phyloP scores from a whole-genome alignment of 2,329 filamentous ascomycete species.

The Trichocomaceae sp. region DNA sequence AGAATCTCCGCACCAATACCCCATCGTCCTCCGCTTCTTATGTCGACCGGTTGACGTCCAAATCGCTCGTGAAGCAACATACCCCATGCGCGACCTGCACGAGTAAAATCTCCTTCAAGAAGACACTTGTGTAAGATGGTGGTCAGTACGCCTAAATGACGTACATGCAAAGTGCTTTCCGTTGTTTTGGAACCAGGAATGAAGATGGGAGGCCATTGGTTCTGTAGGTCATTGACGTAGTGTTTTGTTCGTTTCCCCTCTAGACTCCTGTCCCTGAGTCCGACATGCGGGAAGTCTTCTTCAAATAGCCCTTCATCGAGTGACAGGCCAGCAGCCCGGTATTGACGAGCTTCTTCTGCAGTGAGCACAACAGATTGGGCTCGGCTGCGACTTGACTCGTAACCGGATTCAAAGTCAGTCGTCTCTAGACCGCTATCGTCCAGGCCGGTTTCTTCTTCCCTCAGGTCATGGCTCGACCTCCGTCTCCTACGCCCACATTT shows the following conservation, averaged over 20 bases:
- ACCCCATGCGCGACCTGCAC: constrained; percentile 68
- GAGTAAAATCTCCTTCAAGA: constrained; percentile 60
- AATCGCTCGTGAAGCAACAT: constrained; percentile 61
- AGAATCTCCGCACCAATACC: constrained; percentile 78
- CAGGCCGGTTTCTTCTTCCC: constrained; percentile 1
- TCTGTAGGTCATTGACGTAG: constrained; percentile 24
- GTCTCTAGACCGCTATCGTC: not conserved
- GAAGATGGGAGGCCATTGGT: constrained; percentile 30
- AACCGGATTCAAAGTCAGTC: constrained; percentile 9
- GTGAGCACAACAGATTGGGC: constrained; percentile 16
- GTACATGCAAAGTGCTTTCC: constrained; percentile 34
- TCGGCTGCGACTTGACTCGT: constrained; percentile 4
- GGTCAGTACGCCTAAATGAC: constrained; percentile 61
- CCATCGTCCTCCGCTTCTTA: constrained; percentile 67
- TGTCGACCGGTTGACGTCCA: constrained; percentile 54
- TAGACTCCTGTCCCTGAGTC: not conserved
- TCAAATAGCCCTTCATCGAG: constrained; percentile 30
- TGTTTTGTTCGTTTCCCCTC: constrained; percentile 14
- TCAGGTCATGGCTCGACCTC: constrained; percentile 3
- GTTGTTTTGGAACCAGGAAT: constrained; percentile 26
- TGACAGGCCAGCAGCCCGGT: constrained; percentile 14
- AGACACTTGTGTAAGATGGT: constrained; percentile 67
- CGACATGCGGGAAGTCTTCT: constrained; percentile 37
- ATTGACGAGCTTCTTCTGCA: constrained; percentile 16
- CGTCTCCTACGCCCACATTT: constrained; percentile 7